These are phyloP conservation scores for Davidsoniella neocaledoniae DNA, from an alignment of 2,329 filamentous ascomycete species.

Conservation along the genomic window DNA sequence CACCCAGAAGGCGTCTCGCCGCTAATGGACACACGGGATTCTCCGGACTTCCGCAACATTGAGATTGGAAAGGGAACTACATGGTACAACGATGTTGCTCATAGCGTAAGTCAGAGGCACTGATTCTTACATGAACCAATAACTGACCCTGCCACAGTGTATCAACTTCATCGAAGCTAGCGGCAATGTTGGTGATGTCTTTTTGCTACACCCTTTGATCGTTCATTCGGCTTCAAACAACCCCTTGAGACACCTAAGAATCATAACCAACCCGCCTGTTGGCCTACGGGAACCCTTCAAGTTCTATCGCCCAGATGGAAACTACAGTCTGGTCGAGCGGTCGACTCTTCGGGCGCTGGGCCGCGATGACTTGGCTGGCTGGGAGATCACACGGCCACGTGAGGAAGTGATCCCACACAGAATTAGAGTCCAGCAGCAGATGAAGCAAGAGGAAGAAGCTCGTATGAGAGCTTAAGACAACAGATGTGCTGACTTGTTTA, in stretches of 20 bases:
- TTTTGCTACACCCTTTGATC: slow-evolving; percentile 43
- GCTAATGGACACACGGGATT: slow-evolving; percentile 41
- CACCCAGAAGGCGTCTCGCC: slow-evolving; percentile 50
- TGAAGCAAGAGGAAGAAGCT: slow-evolving; percentile 23
- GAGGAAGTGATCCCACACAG: slow-evolving; percentile 29
- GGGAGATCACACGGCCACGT: slow-evolving; percentile 33
- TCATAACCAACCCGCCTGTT: slow-evolving; percentile 24
- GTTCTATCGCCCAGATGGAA: slow-evolving; percentile 24
- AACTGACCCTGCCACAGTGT: slow-evolving; percentile 17
- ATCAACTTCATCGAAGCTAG: slow-evolving; percentile 36
- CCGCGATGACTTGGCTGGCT: slow-evolving; percentile 29
- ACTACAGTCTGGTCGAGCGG: slow-evolving; percentile 39
- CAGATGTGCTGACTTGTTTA: neutral
- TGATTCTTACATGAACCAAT: neutral
- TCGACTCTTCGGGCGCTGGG: slow-evolving; percentile 35
- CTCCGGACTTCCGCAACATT: slow-evolving; percentile 28
- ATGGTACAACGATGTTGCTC: slow-evolving; percentile 28
- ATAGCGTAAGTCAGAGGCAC: slow-evolving; percentile 11
- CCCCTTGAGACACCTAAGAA: slow-evolving; percentile 15
- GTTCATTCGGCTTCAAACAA: slow-evolving; percentile 33
- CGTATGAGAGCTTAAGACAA: slow-evolving; percentile 21
- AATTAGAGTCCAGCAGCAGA: slow-evolving; percentile 17
- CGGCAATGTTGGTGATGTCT: slow-evolving; percentile 38
- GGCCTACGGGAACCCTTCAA: slow-evolving; percentile 24
- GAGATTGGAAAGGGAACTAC: slow-evolving; percentile 20